Conservation (phyloP, 805 yeast genomes). For the Kuraishia cidri region DNA sequence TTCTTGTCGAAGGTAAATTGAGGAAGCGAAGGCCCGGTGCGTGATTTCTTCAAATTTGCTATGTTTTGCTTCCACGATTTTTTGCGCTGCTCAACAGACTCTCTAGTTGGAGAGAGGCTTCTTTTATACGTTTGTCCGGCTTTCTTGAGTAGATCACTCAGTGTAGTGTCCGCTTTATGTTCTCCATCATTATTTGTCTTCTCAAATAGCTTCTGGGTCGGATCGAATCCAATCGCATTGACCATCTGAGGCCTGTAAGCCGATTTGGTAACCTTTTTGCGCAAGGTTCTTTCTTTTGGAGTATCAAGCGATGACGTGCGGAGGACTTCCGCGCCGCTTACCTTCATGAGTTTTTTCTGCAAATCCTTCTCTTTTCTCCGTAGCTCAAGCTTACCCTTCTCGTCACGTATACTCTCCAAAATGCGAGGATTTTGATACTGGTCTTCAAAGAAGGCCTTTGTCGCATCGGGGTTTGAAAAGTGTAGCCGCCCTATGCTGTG, state of each 20-base stretch:
- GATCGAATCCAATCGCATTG: conserved; percentile 19
- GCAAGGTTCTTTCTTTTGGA: conserved; percentile 9
- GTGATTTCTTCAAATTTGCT: not conserved
- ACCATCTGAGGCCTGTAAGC: conserved; percentile 14
- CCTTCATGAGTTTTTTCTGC: conserved; percentile 18
- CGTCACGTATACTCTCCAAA: conserved; percentile 20
- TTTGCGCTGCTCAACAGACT: not conserved
- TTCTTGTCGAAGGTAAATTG: no score
- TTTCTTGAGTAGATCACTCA: not conserved
- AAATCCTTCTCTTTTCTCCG: conserved; percentile 22
- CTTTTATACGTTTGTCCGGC: not conserved
- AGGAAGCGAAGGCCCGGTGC: no score
- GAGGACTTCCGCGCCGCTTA: conserved; percentile 14
- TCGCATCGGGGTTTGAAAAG: conserved; percentile 31
- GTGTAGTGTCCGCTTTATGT: not conserved
- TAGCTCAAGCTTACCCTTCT: conserved; percentile 24
- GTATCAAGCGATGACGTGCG: conserved; percentile 8
- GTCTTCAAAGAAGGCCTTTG: conserved; percentile 42
- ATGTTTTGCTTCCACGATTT: not conserved
- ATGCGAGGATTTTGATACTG: conserved; percentile 38
- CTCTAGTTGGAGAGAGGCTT: not conserved
- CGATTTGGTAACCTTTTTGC: conserved; percentile 14
- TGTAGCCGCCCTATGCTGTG: no score
- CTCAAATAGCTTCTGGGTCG: conserved; percentile 14
- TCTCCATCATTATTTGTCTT: conserved; percentile 1